A percentile compares a stretch with the other conserved stretches of the same genome.
These are phyloP conservation scores for Paraphysoderma sedebokerense DNA, from an alignment of 371 early-diverging fungal genomes.

Conservation along the genomic window DNA sequence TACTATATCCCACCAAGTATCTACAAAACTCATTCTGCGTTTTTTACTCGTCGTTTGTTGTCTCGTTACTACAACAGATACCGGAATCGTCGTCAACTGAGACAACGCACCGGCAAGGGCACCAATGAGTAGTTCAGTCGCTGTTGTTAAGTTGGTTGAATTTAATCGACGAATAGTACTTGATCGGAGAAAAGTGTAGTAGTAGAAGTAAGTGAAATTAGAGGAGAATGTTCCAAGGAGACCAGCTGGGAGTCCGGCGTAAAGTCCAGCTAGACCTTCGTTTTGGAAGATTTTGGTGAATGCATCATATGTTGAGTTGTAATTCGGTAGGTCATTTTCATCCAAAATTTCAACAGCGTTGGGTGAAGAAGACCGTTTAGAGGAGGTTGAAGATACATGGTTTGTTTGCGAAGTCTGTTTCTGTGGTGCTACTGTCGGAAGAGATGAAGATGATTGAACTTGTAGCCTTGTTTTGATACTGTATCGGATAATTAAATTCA, in stretches of 20 bases:
- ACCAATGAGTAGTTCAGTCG: constrained; percentile 69
- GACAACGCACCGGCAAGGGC: constrained; percentile 80
- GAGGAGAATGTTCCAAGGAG: constrained; percentile 72
- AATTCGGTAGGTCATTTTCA: constrained; percentile 21
- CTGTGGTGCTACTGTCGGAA: not conserved
- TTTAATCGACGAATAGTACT: constrained; percentile 8
- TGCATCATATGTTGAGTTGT: constrained; percentile 56
- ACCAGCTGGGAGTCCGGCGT: constrained; percentile 76
- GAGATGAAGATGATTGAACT: constrained; percentile 45
- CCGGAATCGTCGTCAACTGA: constrained; percentile 80
- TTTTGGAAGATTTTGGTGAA: constrained; percentile 53
- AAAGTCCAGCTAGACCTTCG: constrained; percentile 83
- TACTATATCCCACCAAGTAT: constrained; percentile 51
- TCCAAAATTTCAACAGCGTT: constrained; percentile 10
- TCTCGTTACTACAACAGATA: constrained; percentile 70
- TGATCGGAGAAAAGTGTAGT: constrained; percentile 58
- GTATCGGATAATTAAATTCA: not conserved
- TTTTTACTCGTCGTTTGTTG: constrained; percentile 44
- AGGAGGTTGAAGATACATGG: not conserved
- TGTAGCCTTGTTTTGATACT: constrained; percentile 88
- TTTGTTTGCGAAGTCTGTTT: not conserved
- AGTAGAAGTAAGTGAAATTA: constrained; percentile 90
- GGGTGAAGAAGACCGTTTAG: no score
- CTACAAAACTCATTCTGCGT: constrained; percentile 5
- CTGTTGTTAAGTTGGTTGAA: constrained; percentile 32